phyloP scores from a whole-genome alignment of 2,329 filamentous ascomycete species.

The Venturia asperata region DNA sequence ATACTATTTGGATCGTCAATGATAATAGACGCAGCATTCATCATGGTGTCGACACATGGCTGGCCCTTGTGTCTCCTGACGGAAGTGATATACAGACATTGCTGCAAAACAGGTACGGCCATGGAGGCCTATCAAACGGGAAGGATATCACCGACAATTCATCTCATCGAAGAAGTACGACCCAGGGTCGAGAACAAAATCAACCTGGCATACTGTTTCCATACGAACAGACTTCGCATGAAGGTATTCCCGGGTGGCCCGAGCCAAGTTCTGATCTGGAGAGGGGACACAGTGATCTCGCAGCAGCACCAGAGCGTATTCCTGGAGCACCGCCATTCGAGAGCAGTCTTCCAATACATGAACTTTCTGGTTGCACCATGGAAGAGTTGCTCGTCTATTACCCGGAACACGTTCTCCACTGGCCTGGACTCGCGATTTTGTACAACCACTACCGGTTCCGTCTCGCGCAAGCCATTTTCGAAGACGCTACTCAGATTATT shows the following conservation, averaged over 20 bases:
- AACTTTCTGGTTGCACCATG: constrained; percentile 3
- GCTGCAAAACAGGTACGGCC: neutral
- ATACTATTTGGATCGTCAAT: constrained; percentile 4
- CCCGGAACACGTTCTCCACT: constrained; percentile 15
- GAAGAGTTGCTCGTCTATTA: constrained; percentile 14
- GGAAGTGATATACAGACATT: neutral
- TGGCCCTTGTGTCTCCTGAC: neutral
- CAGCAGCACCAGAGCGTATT: constrained; percentile 2
- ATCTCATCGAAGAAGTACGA: neutral
- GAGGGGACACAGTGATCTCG: neutral
- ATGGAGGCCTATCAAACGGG: too few relatives aligned
- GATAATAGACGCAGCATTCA: neutral
- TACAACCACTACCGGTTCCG: constrained; percentile 9
- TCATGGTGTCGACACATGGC: neutral
- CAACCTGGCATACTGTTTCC: neutral
- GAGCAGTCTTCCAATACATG: constrained; percentile 7
- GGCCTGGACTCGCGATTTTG: constrained; percentile 14
- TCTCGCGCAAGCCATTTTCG: neutral
- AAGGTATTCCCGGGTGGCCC: neutral
- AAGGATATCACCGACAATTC: neutral
- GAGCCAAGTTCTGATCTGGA: neutral
- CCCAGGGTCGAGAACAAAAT: neutral
- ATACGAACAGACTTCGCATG: too few relatives aligned
- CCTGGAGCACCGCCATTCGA: constrained; percentile 13
- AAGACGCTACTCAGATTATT: neutral